Base-by-base conservation (phyloP, 768 basidiomycete genomes). In the Kwoniella mangroviensis region DNA sequence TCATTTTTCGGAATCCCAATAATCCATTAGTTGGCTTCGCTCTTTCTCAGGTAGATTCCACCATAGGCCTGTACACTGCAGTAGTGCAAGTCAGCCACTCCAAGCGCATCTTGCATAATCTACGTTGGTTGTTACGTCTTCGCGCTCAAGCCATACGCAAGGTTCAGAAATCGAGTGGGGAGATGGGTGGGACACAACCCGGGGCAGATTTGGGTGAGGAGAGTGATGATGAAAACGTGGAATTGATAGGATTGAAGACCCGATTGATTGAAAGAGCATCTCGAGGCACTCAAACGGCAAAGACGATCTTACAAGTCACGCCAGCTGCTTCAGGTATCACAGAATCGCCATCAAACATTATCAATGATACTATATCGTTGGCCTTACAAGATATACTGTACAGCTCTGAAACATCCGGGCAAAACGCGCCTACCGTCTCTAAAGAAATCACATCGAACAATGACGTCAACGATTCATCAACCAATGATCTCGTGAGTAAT, bases 1-100 rank as follows among this genome's bases (percentile, higher is more conserved):
- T 73, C 19, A 66, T 73, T 34, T 54, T 76, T 24, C 54, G 21
- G 41, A 64, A 57, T 41, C 73, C 75, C 13, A 69, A 73, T 3
- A 73, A 63, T 51, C 45, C 24, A 15, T 59, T 73, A 21, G 63
- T 58, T 19, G 53, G 40, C 0, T 62, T 71, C 41, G 75, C 75
- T 3, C 42, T 73, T 10, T 17, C 26, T 1, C 65, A 54, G 11
- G 65, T 76, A 15, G 75, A 76, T 28, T 26, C 57, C 40, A 52
- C 54, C 2, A 71, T 76, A 66, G 34, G 19, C 6, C 40, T 63
- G 4, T 62, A 62, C 22, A 62, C 60, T 19, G 19, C 60, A 9
- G 3, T 49, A 2, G 60, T 62, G 1, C 60, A 62, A 19, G 43
- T 42, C 5, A 40, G 60, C 11, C 19, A 34, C 7, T 62, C 60